Base-by-base conservation (phyloP, 176 grass and related monocot genomes). In the Thalia dealbata region DNA sequence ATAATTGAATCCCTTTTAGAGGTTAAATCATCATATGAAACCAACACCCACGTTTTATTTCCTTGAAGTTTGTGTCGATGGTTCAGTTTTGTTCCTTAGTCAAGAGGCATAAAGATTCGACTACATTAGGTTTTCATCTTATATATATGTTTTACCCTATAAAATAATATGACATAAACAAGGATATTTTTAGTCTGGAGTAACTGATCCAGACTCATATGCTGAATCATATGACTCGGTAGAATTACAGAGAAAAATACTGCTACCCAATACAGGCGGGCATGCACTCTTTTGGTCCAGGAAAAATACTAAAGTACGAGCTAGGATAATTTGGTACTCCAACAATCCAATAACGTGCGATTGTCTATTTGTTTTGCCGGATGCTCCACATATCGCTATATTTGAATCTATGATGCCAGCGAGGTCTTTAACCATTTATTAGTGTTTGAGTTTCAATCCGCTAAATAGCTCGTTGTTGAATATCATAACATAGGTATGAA, bases 401-500 rank as follows among this genome's bases (percentile, higher is more conserved):
- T 48, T 48, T 48, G 45, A 48, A 48, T 48, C 10, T 13, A 9
- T 58, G 54, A 3, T 58, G 16, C 6, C 18, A 58, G 19, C 21
- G 22, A n/a, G 2, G 22, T n/a, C n/a, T 23, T 9, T 58, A 48
- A 10, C 18, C 14, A 4, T 29, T 63, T 28, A n/a, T 30, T 28
- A 4, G 32, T 63, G 65, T 68, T 68, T 68, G 16, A 43, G 32
- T 68, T 23, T 14, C 15, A 23, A 24, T 68, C 5, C 73, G 25
- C 46, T 87, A 78, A 80, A 11, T 64, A 14, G 5, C 10, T 77
- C 32, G 63, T 80, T 77, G 21, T 63, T 29, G 38, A 46, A 50
- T 25, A 52, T 73, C 48, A 21, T 80, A 79, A 73, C 28, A 13
- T 73, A 96, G 92, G 78, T 96, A 96, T 27, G 92, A 92, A 84